Base-by-base conservation (phyloP, 78 protist genomes). In the Tieghemostelium lacteum region DNA sequence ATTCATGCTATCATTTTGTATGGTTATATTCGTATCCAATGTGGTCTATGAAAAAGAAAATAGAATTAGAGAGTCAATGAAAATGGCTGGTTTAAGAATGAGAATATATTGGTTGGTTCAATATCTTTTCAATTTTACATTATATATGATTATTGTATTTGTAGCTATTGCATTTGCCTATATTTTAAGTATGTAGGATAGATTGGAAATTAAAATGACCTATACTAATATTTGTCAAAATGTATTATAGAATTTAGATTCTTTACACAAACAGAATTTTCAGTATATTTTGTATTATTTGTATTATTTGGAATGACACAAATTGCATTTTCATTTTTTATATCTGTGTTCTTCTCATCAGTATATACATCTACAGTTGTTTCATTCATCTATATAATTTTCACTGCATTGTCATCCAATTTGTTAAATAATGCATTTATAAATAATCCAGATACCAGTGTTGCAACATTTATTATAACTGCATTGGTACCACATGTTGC, bases 21-120 rank as follows among this genome's bases (percentile, higher is more conserved):
- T 72, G 78, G 78, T 72, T 16, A 3, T 72, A 3, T 72, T 72
- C 33, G 78, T 72, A 31, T n/a, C 65, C 37, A 72, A 72, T 72
- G 78, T 72, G 19, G 78, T 72, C 7, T 72, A 72, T 72, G 78
- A 72, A 57, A 72, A 72, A 50, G 78, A 72, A 55, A 42, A 72
- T 72, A 50, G 78, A 72, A 20, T 72, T 36, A 72, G 78, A 72
- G 78, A 72, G 42, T 34, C 49, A 4, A 72, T 72, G 78, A 72
- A 72, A 57, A 72, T 72, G 78, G 64, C 66, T 54, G 78, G 78
- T 22, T 24, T 72, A 8, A 72, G 78, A 36, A 72, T 72, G 78
- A 50, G 42, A 36, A 55, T 57, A 3, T 72, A 72, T 36, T 72
- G 78, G 78, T 57, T 72, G 54, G 78, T 72, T 17, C 33, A 50